These are phyloP conservation scores for Micractinium sp. DNA, from an alignment of 139 green algal genomes.

Conservation along the genomic window DNA sequence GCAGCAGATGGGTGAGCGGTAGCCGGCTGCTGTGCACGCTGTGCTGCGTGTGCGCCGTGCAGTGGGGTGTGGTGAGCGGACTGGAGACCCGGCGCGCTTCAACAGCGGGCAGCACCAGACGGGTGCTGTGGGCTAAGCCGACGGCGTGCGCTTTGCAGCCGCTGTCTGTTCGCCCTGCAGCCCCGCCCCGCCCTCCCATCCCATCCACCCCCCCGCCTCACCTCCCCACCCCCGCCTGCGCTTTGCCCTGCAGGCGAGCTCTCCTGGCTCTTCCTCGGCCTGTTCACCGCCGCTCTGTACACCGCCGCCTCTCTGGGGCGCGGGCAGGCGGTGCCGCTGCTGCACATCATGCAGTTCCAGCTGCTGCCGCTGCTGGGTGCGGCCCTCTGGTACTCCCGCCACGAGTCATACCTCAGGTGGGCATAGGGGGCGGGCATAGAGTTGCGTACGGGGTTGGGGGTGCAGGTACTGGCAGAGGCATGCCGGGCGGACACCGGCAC, in stretches of 20 bases:
- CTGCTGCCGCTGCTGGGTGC: constrained; percentile 2
- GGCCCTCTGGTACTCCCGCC: not conserved
- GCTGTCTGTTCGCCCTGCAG: too few relatives aligned
- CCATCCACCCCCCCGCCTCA: not conserved
- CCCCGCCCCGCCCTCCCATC: not conserved
- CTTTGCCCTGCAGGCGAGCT: constrained; percentile 18
- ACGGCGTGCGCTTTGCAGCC: too few relatives aligned
- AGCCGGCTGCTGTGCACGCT: not conserved
- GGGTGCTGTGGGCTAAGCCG: too few relatives aligned
- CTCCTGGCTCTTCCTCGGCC: constrained; percentile 2
- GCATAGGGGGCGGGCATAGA: not conserved
- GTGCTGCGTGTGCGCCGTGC: too few relatives aligned
- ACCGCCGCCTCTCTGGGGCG: not conserved
- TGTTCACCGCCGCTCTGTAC: constrained; percentile 2
- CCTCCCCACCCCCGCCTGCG: not conserved
- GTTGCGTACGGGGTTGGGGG: not conserved
- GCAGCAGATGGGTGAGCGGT: not conserved
- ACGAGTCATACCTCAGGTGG: not conserved
- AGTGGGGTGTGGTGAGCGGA: too few relatives aligned
- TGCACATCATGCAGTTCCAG: not conserved
- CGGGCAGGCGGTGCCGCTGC: not conserved
- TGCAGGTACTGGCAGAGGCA: not conserved
- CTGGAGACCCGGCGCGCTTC: too few relatives aligned
- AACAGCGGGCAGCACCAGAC: too few relatives aligned
- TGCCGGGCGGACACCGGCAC: too few relatives aligned